Evolutionary conservation across 192 early-diverging fungal species (phyloP).

Genomic region (Radiomyces spectabilis): DNA sequence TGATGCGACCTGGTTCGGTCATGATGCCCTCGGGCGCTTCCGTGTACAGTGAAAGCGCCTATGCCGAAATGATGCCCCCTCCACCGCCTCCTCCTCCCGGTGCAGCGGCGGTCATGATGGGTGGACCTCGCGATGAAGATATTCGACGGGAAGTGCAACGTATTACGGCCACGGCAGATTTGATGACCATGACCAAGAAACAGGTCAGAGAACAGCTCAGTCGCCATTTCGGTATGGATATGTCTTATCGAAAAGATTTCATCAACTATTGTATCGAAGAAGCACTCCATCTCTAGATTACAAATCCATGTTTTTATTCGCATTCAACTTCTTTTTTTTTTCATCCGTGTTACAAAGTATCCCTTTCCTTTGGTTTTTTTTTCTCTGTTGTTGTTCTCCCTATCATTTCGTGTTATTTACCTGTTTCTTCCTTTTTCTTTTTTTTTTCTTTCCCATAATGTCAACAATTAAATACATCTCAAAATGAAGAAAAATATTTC

Average conservation of each 20-base stretch:
- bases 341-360: too few species aligned
- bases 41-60: not conserved
- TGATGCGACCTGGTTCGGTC: not conserved
- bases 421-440: too few species aligned
- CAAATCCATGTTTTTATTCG: not conserved
- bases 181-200: constrained; percentile 97
- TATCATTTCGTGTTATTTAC: too few species aligned
- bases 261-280: constrained; percentile 83
- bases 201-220: constrained; percentile 64
- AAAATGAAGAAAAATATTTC: too few species aligned
- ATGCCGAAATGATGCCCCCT: not conserved
- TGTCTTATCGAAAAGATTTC: constrained; percentile 53
- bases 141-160: constrained; percentile 53
- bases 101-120: not conserved
- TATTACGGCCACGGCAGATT: constrained; percentile 76
- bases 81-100: not conserved
- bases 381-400: too few species aligned
- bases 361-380: too few species aligned
- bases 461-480: too few species aligned
- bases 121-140: constrained; percentile 52
- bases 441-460: too few species aligned
- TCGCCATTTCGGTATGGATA: constrained; percentile 54
- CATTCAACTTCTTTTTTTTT: not conserved
- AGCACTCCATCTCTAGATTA: constrained; percentile 27
- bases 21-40: not conserved